These are phyloP conservation scores for Ophiocordyceps robertsii DNA, from an alignment of 2,329 filamentous ascomycete species.

Conservation along the genomic window DNA sequence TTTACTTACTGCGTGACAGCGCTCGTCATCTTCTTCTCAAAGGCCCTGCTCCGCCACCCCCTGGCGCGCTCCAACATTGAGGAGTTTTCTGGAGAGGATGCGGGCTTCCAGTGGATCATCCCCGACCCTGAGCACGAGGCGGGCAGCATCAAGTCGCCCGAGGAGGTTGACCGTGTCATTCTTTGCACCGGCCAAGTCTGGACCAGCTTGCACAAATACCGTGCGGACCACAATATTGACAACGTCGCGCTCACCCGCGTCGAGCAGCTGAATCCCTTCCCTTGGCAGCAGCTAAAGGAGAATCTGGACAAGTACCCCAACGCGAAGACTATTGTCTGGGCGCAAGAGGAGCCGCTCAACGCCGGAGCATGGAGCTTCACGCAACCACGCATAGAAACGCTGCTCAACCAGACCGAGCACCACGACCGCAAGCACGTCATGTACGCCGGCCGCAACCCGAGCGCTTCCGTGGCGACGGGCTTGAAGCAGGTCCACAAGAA, in stretches of 20 bases:
- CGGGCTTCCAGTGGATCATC: constrained; percentile 95
- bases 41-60: constrained; percentile 88
- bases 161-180: constrained; percentile 87
- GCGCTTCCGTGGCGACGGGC: constrained; percentile 86
- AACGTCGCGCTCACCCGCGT: constrained; percentile 90
- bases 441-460: constrained; percentile 90
- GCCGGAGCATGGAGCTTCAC: constrained; percentile 93
- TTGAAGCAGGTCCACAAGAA: constrained; percentile 78
- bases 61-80: constrained; percentile 79
- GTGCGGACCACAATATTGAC: constrained; percentile 72
- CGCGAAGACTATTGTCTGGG: constrained; percentile 94
- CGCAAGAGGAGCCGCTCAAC: constrained; percentile 94
- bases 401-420: constrained; percentile 84
- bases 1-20: constrained; percentile 33
- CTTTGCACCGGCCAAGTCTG: constrained; percentile 94
- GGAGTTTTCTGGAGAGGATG: constrained; percentile 71
- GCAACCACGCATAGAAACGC: constrained; percentile 94
- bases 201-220: constrained; percentile 79
- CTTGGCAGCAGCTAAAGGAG: constrained; percentile 91
- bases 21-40: constrained; percentile 96
- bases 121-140: constrained; percentile 73
- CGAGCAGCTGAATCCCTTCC: constrained; percentile 98
- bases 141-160: constrained; percentile 59
- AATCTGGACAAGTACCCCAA: constrained; percentile 97
- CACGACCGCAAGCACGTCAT: constrained; percentile 93